phyloP scores from a whole-genome alignment of 1,284 basidiomycete genomes.

The Microbotryomycetes sp. region DNA sequence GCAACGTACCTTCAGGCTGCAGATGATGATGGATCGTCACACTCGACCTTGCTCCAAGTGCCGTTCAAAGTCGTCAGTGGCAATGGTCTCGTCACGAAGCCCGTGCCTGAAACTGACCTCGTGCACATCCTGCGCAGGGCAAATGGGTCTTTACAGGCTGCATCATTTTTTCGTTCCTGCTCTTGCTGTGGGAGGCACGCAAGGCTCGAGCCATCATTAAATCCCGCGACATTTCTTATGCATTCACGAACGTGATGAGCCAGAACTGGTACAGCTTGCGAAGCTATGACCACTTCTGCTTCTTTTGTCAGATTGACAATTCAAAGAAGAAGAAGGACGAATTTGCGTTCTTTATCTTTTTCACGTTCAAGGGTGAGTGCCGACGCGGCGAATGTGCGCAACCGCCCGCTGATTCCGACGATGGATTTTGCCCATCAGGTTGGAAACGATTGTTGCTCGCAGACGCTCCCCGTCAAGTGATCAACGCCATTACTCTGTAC shows the following conservation, averaged over 20 bases:
- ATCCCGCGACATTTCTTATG: conserved; percentile 91
- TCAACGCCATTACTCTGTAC: conserved; percentile 90
- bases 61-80: conserved; percentile 51
- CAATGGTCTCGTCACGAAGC: too few species aligned
- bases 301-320: conserved; percentile 91
- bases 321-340: conserved; percentile 95
- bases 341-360: conserved; percentile 96
- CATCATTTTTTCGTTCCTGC: conserved; percentile 92
- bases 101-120: background rate
- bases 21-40: conserved; percentile 53
- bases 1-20: conserved; percentile 63
- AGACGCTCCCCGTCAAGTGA: conserved; percentile 94
- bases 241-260: conserved; percentile 94
- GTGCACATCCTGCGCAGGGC: conserved; percentile 59
- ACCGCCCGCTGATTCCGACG: background rate
- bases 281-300: conserved; percentile 88
- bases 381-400: background rate
- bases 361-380: conserved; percentile 87
- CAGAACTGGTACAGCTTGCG: conserved; percentile 84
- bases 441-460: conserved; percentile 93
- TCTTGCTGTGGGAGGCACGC: conserved; percentile 76
- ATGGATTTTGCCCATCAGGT: conserved; percentile 47
- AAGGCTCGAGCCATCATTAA: conserved; percentile 89
- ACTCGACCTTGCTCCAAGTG: conserved; percentile 65
- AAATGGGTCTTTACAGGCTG: conserved; percentile 97